These are phyloP conservation scores for Phytophthora nicotianae DNA, from an alignment of 352 stramenopile species.

Conservation along the genomic window DNA sequence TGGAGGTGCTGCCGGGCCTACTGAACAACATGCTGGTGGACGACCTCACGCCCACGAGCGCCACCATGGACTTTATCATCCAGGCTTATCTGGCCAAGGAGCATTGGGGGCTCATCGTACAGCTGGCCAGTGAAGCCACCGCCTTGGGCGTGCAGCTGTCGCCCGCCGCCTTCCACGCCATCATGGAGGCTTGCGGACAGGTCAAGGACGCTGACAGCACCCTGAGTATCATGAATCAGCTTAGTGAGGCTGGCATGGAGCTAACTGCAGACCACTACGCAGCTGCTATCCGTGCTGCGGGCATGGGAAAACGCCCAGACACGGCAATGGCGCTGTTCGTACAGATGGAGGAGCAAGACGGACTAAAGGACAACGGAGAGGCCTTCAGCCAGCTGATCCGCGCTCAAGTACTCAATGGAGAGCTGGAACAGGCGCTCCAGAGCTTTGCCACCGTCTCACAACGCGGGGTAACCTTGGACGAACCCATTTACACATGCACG, in stretches of 20 bases:
- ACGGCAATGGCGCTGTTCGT: constrained; percentile 60
- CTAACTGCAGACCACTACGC: constrained; percentile 53
- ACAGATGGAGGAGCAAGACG: constrained; percentile 63
- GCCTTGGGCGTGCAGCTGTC: constrained; percentile 59
- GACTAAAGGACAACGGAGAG: constrained; percentile 47
- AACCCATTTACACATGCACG: constrained; percentile 79
- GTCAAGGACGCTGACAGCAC: constrained; percentile 52
- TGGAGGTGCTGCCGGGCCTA: constrained; percentile 74
- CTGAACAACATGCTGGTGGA: constrained; percentile 84
- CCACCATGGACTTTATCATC: constrained; percentile 82
- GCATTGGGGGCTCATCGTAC: constrained; percentile 65
- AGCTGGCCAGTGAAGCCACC: constrained; percentile 48
- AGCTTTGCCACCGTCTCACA: constrained; percentile 67
- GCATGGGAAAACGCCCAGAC: constrained; percentile 63
- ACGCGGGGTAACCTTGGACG: constrained; percentile 52
- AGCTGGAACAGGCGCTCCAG: constrained; percentile 74
- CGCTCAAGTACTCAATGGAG: constrained; percentile 71
- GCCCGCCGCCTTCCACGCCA: constrained; percentile 70
- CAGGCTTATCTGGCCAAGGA: constrained; percentile 78
- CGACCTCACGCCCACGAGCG: constrained; percentile 58
- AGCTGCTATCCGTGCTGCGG: constrained; percentile 66
- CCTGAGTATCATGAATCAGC: constrained; percentile 55
- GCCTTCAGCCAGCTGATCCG: constrained; percentile 80
- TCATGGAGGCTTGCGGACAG: constrained; percentile 77
- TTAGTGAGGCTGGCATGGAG: constrained; percentile 32